Evolutionary conservation across 1,139 yeast genomes (phyloP).

Genomic region (Suhomyces yuchorum): DNA sequence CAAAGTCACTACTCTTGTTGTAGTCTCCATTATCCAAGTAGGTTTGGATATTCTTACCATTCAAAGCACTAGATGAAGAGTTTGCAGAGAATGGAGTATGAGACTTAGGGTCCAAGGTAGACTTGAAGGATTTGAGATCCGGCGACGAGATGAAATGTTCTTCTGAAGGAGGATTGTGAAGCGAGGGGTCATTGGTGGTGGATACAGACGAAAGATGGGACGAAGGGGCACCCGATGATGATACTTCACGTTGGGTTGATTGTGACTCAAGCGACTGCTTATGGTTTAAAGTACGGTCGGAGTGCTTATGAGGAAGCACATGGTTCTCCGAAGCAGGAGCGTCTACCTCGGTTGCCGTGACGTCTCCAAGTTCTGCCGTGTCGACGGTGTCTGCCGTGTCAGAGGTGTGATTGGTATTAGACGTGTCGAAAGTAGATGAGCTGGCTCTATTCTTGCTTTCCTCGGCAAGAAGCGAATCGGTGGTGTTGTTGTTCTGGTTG

Average conservation of each 20-base stretch:
- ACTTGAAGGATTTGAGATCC: slow-evolving; percentile 19
- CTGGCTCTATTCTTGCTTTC: slow-evolving; percentile 4
- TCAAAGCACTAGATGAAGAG: slow-evolving; percentile 20
- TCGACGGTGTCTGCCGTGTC: slow-evolving; percentile 11
- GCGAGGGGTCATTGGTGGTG: not conserved
- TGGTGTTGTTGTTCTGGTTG: slow-evolving; percentile 18
- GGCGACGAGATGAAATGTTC: slow-evolving; percentile 12
- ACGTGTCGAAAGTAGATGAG: slow-evolving; percentile 5
- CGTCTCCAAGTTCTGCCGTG: slow-evolving; percentile 10
- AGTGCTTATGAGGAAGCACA: slow-evolving; percentile 6
- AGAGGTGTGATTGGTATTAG: not conserved
- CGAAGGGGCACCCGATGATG: not conserved
- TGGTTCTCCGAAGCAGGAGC: not conserved
- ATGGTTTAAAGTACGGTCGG: slow-evolving; percentile 10
- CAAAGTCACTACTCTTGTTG: slow-evolving; percentile 20
- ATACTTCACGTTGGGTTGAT: not conserved
- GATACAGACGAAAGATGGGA: not conserved
- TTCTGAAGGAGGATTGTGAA: not conserved
- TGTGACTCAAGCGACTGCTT: slow-evolving; percentile 9
- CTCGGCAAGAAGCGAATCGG: slow-evolving; percentile 12
- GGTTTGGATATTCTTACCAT: slow-evolving; percentile 12
- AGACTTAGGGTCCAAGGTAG: slow-evolving; percentile 41
- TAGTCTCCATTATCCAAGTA: slow-evolving; percentile 15
- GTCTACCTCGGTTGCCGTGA: not conserved
- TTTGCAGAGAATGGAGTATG: slow-evolving; percentile 37